Conservation (phyloP, 1,139 yeast species). For the Sugiyamaella japonica region DNA sequence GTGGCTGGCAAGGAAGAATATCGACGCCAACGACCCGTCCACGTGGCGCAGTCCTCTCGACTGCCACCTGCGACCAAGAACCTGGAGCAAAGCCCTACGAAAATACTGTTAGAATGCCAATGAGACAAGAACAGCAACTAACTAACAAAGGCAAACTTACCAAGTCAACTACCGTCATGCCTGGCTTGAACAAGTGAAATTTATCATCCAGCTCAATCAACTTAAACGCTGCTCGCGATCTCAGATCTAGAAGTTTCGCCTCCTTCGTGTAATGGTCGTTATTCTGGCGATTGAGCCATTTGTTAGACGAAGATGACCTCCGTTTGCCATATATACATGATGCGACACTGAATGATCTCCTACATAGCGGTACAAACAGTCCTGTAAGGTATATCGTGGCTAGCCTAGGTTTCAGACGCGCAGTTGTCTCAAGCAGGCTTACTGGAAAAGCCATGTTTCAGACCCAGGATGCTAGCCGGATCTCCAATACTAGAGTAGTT, state of each 20-base stretch:
- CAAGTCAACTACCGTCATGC: slow-evolving; percentile 71
- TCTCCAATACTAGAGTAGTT: too few relatives aligned
- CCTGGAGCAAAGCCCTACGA: slow-evolving; percentile 86
- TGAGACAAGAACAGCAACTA: too few relatives aligned
- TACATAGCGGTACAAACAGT: too few relatives aligned
- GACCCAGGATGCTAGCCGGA: background rate
- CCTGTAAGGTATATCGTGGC: too few relatives aligned
- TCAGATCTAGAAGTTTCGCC: slow-evolving; percentile 61
- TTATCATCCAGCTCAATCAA: slow-evolving; percentile 62
- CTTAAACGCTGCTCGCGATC: slow-evolving; percentile 91
- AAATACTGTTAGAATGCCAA: background rate
- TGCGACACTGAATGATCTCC: background rate
- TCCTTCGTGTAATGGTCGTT: slow-evolving; percentile 63
- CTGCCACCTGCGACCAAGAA: slow-evolving; percentile 88
- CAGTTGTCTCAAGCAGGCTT: background rate
- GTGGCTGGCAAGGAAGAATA: slow-evolving; percentile 74
- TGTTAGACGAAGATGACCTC: slow-evolving; percentile 50
- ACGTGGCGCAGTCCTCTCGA: slow-evolving; percentile 52
- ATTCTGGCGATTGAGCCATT: slow-evolving; percentile 74
- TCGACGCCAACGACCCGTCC: slow-evolving; percentile 86
- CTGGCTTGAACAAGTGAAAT: slow-evolving; percentile 56
- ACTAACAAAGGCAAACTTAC: slow-evolving; percentile 22
- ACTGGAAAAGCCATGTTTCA: background rate
- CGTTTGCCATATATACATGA: slow-evolving; percentile 6
- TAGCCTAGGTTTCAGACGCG: background rate